Evolutionary conservation across 2,329 filamentous ascomycete species (phyloP).

Genomic region (Seiridium unicorne): DNA sequence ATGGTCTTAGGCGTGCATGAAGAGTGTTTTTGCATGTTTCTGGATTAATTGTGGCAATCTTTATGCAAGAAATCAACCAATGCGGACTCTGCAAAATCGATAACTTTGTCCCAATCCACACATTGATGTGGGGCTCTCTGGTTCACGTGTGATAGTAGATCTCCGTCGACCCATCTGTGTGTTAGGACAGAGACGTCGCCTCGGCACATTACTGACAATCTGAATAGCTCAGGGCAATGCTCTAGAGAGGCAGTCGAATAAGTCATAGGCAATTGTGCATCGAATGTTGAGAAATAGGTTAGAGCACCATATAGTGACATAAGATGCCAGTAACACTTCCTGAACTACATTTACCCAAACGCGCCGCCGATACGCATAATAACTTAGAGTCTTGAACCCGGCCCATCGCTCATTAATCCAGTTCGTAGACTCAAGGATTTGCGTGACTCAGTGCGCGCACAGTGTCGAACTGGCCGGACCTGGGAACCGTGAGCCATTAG

Average conservation of each 20-base stretch:
- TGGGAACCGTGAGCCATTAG: no score
- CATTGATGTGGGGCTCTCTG: constrained; percentile 6
- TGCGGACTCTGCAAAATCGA: not conserved
- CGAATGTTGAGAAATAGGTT: no score
- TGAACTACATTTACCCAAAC: no score
- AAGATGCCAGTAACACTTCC: no score
- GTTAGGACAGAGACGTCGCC: constrained; percentile 5
- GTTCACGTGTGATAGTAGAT: not conserved
- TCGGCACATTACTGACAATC: constrained; percentile 3
- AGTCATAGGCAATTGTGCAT: not conserved
- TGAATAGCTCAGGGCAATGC: constrained; percentile 3
- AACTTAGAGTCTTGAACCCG: no score
- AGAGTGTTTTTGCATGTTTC: constrained; percentile 27
- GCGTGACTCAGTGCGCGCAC: no score
- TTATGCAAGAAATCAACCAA: not conserved
- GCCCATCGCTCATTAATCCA: no score
- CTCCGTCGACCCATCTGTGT: constrained; percentile 1
- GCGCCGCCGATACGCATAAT: no score
- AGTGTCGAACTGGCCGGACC: no score
- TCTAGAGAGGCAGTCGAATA: not conserved
- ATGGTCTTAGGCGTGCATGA: not conserved
- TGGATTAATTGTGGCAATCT: constrained; percentile 43
- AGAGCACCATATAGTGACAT: no score
- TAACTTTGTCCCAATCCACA: constrained; percentile 3
- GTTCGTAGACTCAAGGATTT: no score